Evolutionary conservation across 1,284 basidiomycete genomes (phyloP), one percentile per base, ranked within the genome.

Genomic region (Exobasidium cylindrosporum): DNA sequence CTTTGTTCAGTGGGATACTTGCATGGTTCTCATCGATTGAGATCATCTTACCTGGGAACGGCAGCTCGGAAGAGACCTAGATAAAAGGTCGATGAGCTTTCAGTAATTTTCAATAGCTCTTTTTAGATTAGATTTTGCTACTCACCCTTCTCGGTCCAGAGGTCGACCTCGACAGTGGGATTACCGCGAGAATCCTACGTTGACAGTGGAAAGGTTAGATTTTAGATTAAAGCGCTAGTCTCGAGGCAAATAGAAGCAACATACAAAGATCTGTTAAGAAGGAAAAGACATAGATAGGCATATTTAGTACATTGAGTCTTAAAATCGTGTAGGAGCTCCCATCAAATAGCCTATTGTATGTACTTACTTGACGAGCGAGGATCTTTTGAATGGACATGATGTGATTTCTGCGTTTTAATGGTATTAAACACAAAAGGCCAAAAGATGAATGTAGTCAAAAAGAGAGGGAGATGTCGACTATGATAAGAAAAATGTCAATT

Each of bases 21-120:
- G n/a, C n/a, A n/a, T n/a, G n/a, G n/a, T n/a, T n/a, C n/a, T n/a
- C n/a, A n/a, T n/a, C n/a, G n/a, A n/a, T n/a, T n/a, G 35, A 40
- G 17, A 40, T 95, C 98, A 56, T 96, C 96, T 82, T 96, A 96
- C 63, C 94, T 97, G 61, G 96, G 96, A 52, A 98, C 96, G 70
- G 92, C 87, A 68, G 92, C 91, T 70, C 92, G 89, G 89, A 89
- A 98, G 74, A 88, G 88, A 70, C 95, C 94, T 50, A 31, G 23
- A 10, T 21, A 50, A 31, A 50, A 40, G n/a, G n/a, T 23, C 43
- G n/a, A 44, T 23, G 13, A 14, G n/a, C 43, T 14, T 44, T 44
- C 43, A 44, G n/a, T 23, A 44, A 44, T 14, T 14, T 23, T 44
- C 14, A 13, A 13, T 44, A 13, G 13, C 43, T 44, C 43, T 40